Conservation (phyloP, 2,329 filamentous ascomycete species). For the Arthrobotrys sinensis region DNA sequence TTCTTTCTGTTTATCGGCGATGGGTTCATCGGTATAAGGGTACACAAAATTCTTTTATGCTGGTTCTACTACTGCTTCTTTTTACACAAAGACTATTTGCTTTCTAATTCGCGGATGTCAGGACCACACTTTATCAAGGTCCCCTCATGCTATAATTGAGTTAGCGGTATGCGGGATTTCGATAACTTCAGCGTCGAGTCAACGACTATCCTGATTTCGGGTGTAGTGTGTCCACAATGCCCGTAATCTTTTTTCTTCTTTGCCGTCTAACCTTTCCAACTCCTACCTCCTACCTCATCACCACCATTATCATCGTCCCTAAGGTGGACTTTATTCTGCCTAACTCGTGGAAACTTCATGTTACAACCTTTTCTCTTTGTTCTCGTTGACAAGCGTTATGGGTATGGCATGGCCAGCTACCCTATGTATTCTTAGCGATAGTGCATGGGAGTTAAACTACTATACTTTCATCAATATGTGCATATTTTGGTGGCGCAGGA, state of each 20-base stretch:
- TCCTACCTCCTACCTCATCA: background rate
- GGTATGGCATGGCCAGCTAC: conserved; percentile 8
- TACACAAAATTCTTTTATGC: conserved; percentile 22
- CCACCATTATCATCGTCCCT: background rate
- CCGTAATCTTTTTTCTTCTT: background rate
- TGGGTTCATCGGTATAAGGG: conserved; percentile 25
- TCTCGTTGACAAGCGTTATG: background rate
- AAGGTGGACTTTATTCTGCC: background rate
- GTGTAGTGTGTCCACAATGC: background rate
- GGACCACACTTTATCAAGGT: background rate
- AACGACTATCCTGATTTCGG: background rate
- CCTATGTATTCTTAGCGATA: conserved; percentile 25
- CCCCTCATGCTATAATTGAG: background rate
- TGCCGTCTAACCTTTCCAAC: background rate
- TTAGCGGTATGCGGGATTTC: background rate
- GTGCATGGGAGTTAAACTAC: background rate
- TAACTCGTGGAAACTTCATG: background rate
- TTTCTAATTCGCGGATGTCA: background rate
- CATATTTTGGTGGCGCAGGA: background rate
- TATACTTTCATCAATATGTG: background rate
- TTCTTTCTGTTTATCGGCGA: conserved; percentile 31
- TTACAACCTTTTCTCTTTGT: background rate
- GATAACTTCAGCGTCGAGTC: background rate
- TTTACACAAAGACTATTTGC: background rate
- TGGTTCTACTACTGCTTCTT: background rate